A percentile compares a stretch with the other conserved stretches of the same genome.
Conservation (phyloP, 352 stramenopile genomes). For the Phytopythium mirpurense region DNA sequence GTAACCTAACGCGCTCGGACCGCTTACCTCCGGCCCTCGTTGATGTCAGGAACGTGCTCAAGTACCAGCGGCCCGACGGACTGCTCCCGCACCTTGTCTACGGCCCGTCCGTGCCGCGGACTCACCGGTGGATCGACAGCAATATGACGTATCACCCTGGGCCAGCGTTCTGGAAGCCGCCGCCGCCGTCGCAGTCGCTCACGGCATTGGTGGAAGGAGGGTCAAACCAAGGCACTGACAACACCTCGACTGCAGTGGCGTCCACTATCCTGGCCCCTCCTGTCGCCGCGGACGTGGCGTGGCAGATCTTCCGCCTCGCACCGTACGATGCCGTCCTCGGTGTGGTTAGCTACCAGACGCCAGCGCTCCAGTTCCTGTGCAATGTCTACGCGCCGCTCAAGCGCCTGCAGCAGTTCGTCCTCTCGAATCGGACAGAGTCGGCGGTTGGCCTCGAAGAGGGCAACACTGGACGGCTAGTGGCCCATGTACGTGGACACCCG, state of each 20-base stretch:
- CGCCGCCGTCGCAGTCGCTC: background rate
- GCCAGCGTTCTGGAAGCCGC: conserved; percentile 53
- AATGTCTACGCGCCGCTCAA: conserved; percentile 53
- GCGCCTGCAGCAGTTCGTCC: conserved; percentile 49
- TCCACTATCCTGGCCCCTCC: conserved; percentile 68
- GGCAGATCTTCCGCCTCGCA: conserved; percentile 78
- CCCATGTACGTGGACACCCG: background rate
- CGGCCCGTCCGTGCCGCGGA: conserved; percentile 52
- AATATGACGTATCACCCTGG: conserved; percentile 78
- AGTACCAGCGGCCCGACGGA: conserved; percentile 49
- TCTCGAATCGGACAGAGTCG: conserved; percentile 9
- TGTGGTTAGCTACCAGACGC: conserved; percentile 43
- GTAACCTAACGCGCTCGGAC: too few species aligned
- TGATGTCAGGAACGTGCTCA: conserved; percentile 36
- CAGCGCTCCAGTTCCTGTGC: conserved; percentile 70
- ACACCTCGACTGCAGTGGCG: conserved; percentile 16
- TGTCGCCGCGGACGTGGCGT: conserved; percentile 70
- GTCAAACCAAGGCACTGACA: background rate
- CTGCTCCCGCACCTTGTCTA: conserved; percentile 72
- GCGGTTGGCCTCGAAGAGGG: background rate
- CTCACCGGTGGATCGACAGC: conserved; percentile 44
- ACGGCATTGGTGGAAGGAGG: background rate
- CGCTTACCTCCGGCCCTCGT: background rate
- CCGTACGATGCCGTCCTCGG: conserved; percentile 71
- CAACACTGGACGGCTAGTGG: background rate